Percentiles rank a stretch among this genome's conserved stretches.
phyloP scores from a whole-genome alignment of 2,329 filamentous ascomycete genomes.

The Talaromyces sp. region DNA sequence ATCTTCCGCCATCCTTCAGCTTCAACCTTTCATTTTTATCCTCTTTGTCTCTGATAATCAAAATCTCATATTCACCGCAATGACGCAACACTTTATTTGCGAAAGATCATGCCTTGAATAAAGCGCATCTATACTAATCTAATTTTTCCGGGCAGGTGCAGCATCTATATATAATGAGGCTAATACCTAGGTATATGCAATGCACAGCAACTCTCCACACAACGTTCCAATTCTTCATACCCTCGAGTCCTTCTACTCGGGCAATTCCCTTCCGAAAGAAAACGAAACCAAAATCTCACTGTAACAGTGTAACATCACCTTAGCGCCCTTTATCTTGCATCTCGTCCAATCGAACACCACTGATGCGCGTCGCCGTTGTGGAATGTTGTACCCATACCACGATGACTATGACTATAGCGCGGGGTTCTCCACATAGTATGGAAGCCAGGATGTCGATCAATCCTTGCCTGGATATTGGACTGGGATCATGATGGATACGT shows the following conservation, averaged over 20 bases:
- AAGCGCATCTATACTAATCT: background rate
- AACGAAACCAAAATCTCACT: background rate
- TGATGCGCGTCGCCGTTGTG: constrained; percentile 10
- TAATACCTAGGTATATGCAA: background rate
- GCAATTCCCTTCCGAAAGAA: background rate
- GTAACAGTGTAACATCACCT: background rate
- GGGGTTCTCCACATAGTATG: constrained; percentile 12
- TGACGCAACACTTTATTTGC: background rate
- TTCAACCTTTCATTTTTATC: background rate
- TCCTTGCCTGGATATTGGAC: background rate
- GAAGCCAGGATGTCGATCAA: constrained; percentile 2
- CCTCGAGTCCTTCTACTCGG: background rate
- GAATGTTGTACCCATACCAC: constrained; percentile 11
- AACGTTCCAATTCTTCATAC: background rate
- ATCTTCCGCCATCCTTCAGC: background rate
- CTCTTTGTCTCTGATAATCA: background rate
- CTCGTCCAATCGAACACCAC: background rate
- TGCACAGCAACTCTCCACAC: background rate
- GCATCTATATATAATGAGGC: background rate
- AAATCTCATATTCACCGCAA: background rate
- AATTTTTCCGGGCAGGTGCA: background rate
- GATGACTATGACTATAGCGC: background rate
- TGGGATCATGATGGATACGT: background rate
- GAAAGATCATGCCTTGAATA: background rate
- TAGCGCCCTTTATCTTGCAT: background rate